A percentile compares a stretch with the other conserved stretches of the same genome.
Conservation (phyloP, 441 rosid species). For the Populus hybrid region DNA sequence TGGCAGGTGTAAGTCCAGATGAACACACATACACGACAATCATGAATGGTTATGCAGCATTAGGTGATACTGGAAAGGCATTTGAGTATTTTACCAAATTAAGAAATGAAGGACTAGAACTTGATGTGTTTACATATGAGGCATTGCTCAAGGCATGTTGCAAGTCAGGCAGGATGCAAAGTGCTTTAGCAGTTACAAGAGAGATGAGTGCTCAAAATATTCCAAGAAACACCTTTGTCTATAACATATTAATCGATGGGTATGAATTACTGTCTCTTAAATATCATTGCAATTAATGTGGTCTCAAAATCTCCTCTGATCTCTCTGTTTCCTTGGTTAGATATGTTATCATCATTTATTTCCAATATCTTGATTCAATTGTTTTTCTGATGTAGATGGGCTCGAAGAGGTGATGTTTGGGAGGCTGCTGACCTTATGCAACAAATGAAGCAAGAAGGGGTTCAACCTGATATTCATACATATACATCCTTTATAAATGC, state of each 20-base stretch:
- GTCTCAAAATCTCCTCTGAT: background rate
- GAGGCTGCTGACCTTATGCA: slow-evolving; percentile 95
- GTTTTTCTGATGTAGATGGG: slow-evolving; percentile 57
- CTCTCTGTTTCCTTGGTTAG: background rate
- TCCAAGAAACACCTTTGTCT: slow-evolving; percentile 73
- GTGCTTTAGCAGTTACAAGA: slow-evolving; percentile 94
- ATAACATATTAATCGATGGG: slow-evolving; percentile 94
- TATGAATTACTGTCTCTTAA: slow-evolving; percentile 22
- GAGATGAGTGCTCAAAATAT: slow-evolving; percentile 82
- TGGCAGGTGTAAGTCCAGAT: slow-evolving; percentile 75
- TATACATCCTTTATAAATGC: slow-evolving; percentile 93
- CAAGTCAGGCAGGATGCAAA: slow-evolving; percentile 98
- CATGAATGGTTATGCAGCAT: slow-evolving; percentile 96
- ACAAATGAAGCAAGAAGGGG: slow-evolving; percentile 84
- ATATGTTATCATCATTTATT: background rate
- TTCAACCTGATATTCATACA: slow-evolving; percentile 84
- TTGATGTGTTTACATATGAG: slow-evolving; percentile 80
- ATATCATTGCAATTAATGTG: background rate
- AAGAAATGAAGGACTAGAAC: slow-evolving; percentile 77
- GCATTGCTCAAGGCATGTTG: slow-evolving; percentile 96
- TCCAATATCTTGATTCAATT: slow-evolving; percentile 2
- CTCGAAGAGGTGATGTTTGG: slow-evolving; percentile 98
- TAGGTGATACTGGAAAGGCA: slow-evolving; percentile 93
- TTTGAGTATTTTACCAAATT: slow-evolving; percentile 82
- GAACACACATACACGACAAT: slow-evolving; percentile 89